Evolutionary conservation across 495 filamentous ascomycete species (phyloP), one percentile per base, ranked within the genome.

Genomic region (Penicillium mononematosum): DNA sequence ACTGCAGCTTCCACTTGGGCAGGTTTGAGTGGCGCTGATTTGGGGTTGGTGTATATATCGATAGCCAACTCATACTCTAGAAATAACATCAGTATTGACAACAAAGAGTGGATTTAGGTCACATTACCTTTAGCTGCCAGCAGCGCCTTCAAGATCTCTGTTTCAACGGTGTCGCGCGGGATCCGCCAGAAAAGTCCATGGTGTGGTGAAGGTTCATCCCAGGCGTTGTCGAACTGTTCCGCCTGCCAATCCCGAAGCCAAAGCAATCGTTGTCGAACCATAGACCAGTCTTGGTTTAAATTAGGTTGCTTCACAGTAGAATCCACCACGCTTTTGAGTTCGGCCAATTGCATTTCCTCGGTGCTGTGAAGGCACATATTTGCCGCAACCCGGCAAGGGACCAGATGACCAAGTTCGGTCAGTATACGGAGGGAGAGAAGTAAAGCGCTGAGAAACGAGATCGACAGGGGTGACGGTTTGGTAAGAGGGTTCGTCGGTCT

Each of bases 211-310:
- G 58, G 61, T 25, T 61, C 57, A 56, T 65, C 59, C 61, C 61
- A 64, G 29, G 50, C 56, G 45, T 53, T 62, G 2, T 69, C 70
- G 50, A 59, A 67, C 51, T 68, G 61, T 11, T 83, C 79, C 3
- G 77, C 73, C 22, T 85, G 88, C 92, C 92, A 96, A 67, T 85
- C 82, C 63, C 84, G 83, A 29, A 96, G 82, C 92, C 92, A 96
- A 2, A 93, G 71, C 16, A 96, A 67, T 64, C 88, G 83, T 49
- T 83, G 78, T 38, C 90, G 80, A 8, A 83, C 76, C 22, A 71
- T 71, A 38, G 75, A 75, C 92, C 92, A 96, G 47, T 86, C 83
- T 58, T 79, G 82, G 24, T 85, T 83, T 56, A 88, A 83, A 44
- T 78, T 81, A 49, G 78, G 68, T 19, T 82, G 78, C 31, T 74